phyloP scores from a whole-genome alignment of 192 early-diverging fungal species.

The Gaertneriomyces sp. region DNA sequence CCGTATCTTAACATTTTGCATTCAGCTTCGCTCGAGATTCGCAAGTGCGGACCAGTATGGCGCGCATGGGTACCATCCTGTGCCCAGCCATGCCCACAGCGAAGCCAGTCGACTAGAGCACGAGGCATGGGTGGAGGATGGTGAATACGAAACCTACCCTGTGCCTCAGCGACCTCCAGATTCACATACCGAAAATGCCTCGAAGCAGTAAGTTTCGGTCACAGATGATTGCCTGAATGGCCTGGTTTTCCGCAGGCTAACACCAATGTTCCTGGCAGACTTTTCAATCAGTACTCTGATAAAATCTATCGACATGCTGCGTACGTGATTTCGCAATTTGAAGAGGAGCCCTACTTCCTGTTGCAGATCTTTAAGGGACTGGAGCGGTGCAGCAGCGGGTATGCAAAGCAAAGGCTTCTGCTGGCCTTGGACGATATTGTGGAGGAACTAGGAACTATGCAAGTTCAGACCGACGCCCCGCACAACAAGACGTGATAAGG shows the following conservation, averaged over 20 bases:
- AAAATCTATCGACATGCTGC: conserved; percentile 41
- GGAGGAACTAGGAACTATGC: background rate
- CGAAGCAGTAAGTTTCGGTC: background rate
- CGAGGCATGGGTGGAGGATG: background rate
- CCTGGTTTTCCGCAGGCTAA: background rate
- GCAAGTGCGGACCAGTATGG: too few species aligned
- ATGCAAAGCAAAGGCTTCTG: conserved; percentile 36
- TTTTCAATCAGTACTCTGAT: conserved; percentile 36
- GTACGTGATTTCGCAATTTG: conserved; percentile 29
- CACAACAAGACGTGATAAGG: too few species aligned
- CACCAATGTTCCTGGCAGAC: conserved; percentile 5
- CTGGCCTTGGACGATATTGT: conserved; percentile 25
- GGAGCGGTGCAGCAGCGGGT: conserved; percentile 26
- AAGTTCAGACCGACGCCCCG: too few species aligned
- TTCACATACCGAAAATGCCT: background rate
- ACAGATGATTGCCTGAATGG: background rate
- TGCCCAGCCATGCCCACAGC: background rate
- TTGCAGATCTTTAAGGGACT: conserved; percentile 35
- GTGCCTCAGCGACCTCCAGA: background rate
- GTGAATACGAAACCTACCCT: background rate
- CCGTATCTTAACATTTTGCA: too few species aligned
- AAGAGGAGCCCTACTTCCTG: conserved; percentile 40
- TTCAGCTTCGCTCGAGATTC: too few species aligned
- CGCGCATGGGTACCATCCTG: too few species aligned
- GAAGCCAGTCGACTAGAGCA: background rate